Evolutionary conservation across 2,329 filamentous ascomycete genomes (phyloP).

Genomic region (Aureobasidium musti): DNA sequence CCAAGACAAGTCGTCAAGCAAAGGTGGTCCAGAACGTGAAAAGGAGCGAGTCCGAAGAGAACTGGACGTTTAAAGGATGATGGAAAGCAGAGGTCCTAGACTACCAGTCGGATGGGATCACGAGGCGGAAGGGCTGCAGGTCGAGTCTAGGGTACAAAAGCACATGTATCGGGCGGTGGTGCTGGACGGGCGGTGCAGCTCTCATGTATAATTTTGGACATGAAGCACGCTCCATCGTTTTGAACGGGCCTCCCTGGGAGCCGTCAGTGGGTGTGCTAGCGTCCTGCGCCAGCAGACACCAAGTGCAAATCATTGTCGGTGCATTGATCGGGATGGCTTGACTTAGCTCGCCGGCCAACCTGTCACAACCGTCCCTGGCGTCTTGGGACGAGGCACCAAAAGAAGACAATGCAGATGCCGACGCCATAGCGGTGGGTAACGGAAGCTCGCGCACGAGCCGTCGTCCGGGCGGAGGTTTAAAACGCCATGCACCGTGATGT

Average conservation of each 20-base stretch:
- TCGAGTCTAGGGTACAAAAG: constrained; percentile 22
- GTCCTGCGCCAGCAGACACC: constrained; percentile 28
- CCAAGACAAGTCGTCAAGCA: background rate
- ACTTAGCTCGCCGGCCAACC: constrained; percentile 28
- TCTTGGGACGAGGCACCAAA: constrained; percentile 27
- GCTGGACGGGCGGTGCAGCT: constrained; percentile 26
- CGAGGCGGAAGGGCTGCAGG: constrained; percentile 25
- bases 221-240: constrained; percentile 28
- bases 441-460: constrained; percentile 30
- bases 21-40: background rate
- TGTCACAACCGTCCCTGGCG: constrained; percentile 31
- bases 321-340: constrained; percentile 28
- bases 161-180: constrained; percentile 18
- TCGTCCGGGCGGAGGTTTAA: constrained; percentile 26
- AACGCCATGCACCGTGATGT: constrained; percentile 27
- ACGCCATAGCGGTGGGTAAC: constrained; percentile 29
- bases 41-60: background rate
- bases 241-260: constrained; percentile 26
- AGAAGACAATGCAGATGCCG: constrained; percentile 29
- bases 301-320: constrained; percentile 28
- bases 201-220: constrained; percentile 29
- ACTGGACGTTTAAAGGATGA: background rate
- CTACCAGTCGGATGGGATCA: constrained; percentile 18
- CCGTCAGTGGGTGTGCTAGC: constrained; percentile 28
- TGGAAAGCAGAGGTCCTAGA: constrained; percentile 6